Percentiles rank a stretch among this genome's conserved stretches.
These are phyloP conservation scores for Phellopilus nigrolimitatus DNA, from an alignment of 1,284 basidiomycete species.

Conservation along the genomic window DNA sequence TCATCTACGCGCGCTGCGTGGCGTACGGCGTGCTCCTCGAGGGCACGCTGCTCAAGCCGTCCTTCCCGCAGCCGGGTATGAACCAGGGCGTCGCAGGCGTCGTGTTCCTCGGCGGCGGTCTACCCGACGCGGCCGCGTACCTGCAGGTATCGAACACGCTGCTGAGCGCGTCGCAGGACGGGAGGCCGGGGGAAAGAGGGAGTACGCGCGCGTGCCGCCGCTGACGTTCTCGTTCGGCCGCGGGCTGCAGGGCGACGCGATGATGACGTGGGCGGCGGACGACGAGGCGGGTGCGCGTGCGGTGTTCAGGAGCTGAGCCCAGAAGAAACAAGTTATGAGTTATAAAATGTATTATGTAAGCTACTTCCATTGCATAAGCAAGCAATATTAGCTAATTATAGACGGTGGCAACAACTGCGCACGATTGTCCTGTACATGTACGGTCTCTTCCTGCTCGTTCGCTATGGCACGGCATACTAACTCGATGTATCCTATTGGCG, in stretches of 20 bases:
- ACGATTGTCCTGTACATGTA: no score
- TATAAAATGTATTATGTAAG: no score
- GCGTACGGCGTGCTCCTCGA: constrained; percentile 47
- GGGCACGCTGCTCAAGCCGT: constrained; percentile 47
- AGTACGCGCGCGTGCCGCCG: constrained; percentile 36
- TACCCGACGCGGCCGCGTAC: constrained; percentile 23
- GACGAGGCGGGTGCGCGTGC: constrained; percentile 38
- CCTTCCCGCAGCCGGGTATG: constrained; percentile 46
- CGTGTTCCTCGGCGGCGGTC: constrained; percentile 43
- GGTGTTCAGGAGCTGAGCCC: constrained; percentile 38
- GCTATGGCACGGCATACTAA: no score
- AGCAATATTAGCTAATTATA: no score
- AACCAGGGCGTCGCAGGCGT: constrained; percentile 45
- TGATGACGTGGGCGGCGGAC: constrained; percentile 41
- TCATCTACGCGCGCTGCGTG: constrained; percentile 42
- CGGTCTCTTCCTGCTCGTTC: no score
- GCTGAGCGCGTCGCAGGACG: neutral
- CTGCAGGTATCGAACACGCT: constrained; percentile 23
- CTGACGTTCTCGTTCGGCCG: constrained; percentile 48
- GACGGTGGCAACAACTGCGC: no score
- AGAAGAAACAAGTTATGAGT: no score
- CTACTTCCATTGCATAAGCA: no score
- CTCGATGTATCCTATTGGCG: no score
- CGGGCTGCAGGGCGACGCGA: constrained; percentile 45
- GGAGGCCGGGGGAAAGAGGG: constrained; percentile 15